phyloP scores from a whole-genome alignment of 2,329 filamentous ascomycete genomes.

The Salinomyces thailandicus region DNA sequence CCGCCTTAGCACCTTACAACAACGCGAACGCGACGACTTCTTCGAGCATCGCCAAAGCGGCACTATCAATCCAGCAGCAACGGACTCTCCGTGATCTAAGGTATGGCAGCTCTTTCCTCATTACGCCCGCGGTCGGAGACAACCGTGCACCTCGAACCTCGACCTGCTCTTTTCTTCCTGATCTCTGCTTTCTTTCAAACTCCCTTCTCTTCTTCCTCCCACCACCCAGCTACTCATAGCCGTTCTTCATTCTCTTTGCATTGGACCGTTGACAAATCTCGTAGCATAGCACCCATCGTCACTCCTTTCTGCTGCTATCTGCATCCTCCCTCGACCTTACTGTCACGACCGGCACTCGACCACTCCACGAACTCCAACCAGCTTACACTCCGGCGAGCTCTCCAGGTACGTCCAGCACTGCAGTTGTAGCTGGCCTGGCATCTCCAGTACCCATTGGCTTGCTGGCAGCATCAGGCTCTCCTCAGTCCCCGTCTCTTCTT shows the following conservation, averaged over 20 bases:
- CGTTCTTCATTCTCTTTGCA: slow-evolving; percentile 28
- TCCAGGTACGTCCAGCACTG: not conserved
- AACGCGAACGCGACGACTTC: not conserved
- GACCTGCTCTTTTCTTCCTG: slow-evolving; percentile 6
- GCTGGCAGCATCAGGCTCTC: slow-evolving; percentile 37
- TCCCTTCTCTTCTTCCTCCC: slow-evolving; percentile 6
- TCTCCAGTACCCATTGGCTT: not conserved
- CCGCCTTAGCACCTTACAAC: not conserved
- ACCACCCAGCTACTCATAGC: slow-evolving; percentile 16
- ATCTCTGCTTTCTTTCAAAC: slow-evolving; percentile 8
- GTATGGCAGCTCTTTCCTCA: slow-evolving; percentile 7
- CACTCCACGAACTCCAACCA: not conserved
- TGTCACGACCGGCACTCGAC: not conserved
- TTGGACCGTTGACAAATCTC: slow-evolving; percentile 24
- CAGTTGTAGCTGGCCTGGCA: not conserved
- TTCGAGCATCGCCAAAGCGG: not conserved
- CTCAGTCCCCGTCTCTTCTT: no score
- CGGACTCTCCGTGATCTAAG: not conserved
- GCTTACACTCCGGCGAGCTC: not conserved
- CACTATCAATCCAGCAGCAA: not conserved
- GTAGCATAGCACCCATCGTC: slow-evolving; percentile 27
- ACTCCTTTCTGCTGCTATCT: slow-evolving; percentile 20
- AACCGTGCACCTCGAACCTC: not conserved
- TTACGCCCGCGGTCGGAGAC: slow-evolving; percentile 4
- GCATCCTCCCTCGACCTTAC: slow-evolving; percentile 10